Evolutionary conservation across 2,329 filamentous ascomycete genomes (phyloP).

Genomic region (Juglanconis oblonga): DNA sequence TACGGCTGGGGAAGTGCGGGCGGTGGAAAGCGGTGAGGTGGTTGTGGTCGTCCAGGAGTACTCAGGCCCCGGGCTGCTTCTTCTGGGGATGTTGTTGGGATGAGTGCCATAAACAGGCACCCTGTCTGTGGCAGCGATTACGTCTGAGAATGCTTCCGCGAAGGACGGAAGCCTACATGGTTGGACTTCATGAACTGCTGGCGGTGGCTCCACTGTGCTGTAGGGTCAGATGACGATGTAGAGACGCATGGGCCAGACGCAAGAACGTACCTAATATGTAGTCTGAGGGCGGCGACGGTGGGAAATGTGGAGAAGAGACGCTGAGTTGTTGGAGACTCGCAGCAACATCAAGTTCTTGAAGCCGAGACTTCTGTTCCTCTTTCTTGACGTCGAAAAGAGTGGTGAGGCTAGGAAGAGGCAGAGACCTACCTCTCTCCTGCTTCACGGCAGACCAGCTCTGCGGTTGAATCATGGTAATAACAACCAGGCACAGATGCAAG

Average conservation of each 20-base stretch:
- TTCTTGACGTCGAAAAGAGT: neutral
- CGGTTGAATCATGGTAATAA: conserved; percentile 6
- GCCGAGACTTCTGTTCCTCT: neutral
- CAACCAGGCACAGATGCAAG: neutral
- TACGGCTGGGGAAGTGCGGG: conserved; percentile 1
- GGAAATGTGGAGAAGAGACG: neutral
- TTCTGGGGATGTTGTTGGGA: neutral
- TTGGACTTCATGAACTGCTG: neutral
- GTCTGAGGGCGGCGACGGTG: neutral
- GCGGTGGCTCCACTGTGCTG: neutral
- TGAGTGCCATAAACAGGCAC: neutral
- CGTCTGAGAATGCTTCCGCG: neutral
- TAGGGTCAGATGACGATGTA: neutral
- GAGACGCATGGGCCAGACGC: neutral
- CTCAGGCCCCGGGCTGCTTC: conserved; percentile 7
- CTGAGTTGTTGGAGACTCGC: conserved; percentile 6
- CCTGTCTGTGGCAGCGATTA: neutral
- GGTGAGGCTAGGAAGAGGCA: neutral
- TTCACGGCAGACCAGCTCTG: neutral
- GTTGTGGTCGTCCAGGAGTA: neutral
- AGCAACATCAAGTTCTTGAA: conserved; percentile 8
- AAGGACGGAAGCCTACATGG: conserved; percentile 7
- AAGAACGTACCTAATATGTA: neutral
- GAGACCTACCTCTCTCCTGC: neutral
- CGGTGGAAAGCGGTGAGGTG: conserved; percentile 9